Conservation (phyloP, 2,329 filamentous ascomycete genomes). For the Fusarium sp. region DNA sequence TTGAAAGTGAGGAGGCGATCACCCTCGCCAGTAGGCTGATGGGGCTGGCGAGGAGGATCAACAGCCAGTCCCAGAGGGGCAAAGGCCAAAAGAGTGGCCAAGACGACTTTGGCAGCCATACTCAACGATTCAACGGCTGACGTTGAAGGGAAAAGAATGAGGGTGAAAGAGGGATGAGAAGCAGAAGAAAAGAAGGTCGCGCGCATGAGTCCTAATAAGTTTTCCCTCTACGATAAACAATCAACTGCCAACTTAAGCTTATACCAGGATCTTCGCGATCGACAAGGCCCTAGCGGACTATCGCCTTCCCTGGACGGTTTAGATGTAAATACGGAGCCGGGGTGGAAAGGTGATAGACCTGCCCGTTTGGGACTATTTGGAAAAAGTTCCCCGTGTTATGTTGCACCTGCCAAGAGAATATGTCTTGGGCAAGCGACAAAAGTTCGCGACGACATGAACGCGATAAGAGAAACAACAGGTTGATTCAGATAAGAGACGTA, state of each 20-base stretch:
- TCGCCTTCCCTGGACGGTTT: slow-evolving; percentile 37
- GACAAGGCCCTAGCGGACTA: not conserved
- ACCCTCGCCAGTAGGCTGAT: slow-evolving; percentile 66
- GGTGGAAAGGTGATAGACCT: slow-evolving; percentile 14
- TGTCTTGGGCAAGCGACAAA: slow-evolving; percentile 27
- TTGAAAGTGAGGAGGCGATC: slow-evolving; percentile 69
- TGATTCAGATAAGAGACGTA: not conserved
- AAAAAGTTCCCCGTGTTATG: slow-evolving; percentile 35
- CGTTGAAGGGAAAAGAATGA: not conserved
- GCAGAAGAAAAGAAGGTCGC: not conserved
- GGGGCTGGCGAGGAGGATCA: slow-evolving; percentile 63
- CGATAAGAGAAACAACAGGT: not conserved
- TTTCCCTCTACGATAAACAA: slow-evolving; percentile 2
- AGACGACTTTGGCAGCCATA: slow-evolving; percentile 20
- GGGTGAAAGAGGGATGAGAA: not conserved
- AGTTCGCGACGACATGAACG: slow-evolving; percentile 16
- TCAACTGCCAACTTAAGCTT: slow-evolving; percentile 27
- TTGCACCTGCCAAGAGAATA: slow-evolving; percentile 34
- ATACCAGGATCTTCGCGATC: slow-evolving; percentile 18
- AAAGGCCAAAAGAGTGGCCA: slow-evolving; percentile 38
- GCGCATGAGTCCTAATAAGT: not conserved
- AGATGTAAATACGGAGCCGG: slow-evolving; percentile 13
- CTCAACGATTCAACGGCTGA: not conserved
- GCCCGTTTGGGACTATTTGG: slow-evolving; percentile 26
- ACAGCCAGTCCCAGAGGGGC: slow-evolving; percentile 49